Conservation (phyloP, 148 eudicot genomes). For the Pouteria glomerata region DNA sequence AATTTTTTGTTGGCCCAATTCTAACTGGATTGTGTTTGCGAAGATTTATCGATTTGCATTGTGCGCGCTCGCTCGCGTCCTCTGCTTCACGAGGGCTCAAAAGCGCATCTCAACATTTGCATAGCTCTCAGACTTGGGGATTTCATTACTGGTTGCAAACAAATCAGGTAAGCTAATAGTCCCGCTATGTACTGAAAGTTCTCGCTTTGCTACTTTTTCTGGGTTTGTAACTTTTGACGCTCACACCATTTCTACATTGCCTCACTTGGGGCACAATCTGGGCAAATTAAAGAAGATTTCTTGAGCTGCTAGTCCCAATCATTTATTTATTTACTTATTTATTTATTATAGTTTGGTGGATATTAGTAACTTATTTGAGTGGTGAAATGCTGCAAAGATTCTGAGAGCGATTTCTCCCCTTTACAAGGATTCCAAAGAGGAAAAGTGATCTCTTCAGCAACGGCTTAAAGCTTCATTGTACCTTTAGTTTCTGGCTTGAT, state of each 20-base stretch:
- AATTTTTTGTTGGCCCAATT: background rate
- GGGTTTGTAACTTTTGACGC: background rate
- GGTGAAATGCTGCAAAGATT: constrained; percentile 9
- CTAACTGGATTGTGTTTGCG: background rate
- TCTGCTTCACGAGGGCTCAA: constrained; percentile 3
- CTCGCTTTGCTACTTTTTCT: background rate
- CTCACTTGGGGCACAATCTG: constrained; percentile 5
- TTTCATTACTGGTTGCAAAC: background rate
- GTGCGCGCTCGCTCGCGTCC: background rate
- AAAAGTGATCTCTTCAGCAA: background rate
- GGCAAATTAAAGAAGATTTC: background rate
- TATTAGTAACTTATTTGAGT: background rate
- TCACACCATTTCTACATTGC: background rate
- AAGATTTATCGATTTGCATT: background rate
- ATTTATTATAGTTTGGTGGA: background rate
- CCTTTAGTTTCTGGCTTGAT: constrained; percentile 1
- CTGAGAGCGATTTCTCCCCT: constrained; percentile 1
- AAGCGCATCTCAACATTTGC: background rate
- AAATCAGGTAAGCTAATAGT: constrained; percentile 9
- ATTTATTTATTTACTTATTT: background rate
- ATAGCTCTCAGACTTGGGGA: background rate
- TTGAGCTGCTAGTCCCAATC: background rate
- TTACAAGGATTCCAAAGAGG: constrained; percentile 7
- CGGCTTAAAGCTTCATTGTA: constrained; percentile 1
- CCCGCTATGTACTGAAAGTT: background rate